Conservation (phyloP, 805 yeast genomes). For the Metschnikowia proteae region DNA sequence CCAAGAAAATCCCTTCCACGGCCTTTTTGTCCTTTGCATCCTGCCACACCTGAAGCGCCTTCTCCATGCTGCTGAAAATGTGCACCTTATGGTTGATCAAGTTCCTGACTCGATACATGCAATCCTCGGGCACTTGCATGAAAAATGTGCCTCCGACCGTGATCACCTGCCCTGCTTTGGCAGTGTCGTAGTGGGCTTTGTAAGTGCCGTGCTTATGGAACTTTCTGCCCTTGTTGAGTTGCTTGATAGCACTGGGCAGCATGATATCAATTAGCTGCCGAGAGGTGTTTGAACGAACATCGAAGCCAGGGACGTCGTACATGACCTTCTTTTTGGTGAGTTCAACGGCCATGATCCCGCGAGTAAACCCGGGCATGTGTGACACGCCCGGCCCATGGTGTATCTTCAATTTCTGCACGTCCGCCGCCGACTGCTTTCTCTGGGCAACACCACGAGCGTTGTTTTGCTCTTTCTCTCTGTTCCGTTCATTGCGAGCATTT, state of each 20-base stretch:
- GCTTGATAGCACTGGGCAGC: slow-evolving; percentile 22
- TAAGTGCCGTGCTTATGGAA: slow-evolving; percentile 29
- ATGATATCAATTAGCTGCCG: slow-evolving; percentile 29
- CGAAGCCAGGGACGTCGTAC: slow-evolving; percentile 49
- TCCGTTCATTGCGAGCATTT: slow-evolving; percentile 12
- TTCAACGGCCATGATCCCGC: slow-evolving; percentile 39
- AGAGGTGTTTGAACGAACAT: slow-evolving; percentile 12
- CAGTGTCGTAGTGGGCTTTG: slow-evolving; percentile 31
- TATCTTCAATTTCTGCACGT: slow-evolving; percentile 19
- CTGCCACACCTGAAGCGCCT: slow-evolving; percentile 23
- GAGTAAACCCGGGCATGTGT: slow-evolving; percentile 68
- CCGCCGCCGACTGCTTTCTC: neutral
- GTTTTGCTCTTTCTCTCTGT: slow-evolving; percentile 8
- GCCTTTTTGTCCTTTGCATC: slow-evolving; percentile 26
- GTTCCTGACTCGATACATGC: slow-evolving; percentile 47
- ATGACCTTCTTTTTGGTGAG: slow-evolving; percentile 29
- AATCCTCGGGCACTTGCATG: slow-evolving; percentile 48
- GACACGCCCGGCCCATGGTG: slow-evolving; percentile 46
- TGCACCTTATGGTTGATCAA: slow-evolving; percentile 41
- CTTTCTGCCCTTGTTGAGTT: slow-evolving; percentile 26
- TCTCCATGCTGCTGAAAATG: slow-evolving; percentile 28
- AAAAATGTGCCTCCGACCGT: slow-evolving; percentile 63
- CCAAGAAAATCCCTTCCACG: slow-evolving; percentile 19
- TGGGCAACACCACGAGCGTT: neutral
- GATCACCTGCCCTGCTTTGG: slow-evolving; percentile 43